Evolutionary conservation across 2,329 filamentous ascomycete genomes (phyloP), one percentile per base, ranked within the genome.

Genomic region (Fusarium nanum): DNA sequence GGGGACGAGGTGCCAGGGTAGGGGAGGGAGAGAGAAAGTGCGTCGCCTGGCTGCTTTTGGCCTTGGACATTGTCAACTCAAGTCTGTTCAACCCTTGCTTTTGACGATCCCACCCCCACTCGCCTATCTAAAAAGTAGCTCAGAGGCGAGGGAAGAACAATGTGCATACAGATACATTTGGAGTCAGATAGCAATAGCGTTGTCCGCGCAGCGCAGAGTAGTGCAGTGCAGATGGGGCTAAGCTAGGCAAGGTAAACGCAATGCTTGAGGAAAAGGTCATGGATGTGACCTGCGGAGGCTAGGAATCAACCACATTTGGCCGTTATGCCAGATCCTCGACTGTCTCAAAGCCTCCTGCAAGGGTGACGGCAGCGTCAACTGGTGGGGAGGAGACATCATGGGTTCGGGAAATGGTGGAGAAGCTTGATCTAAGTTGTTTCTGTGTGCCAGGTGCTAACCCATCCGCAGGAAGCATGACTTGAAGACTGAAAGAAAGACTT

Each of bases 311-410:
- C 68, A 64, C 70, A 60, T 71, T 71, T 64, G 69, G 71, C 74
- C 72, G 74, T 76, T 76, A 75, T 76, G 73, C 73, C 74, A 76
- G 72, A 75, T 74, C 73, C 68, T 68, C 68, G 61, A 68, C 48
- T 74, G 74, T 75, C 72, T 76, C 73, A 76, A 64, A 75, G 54
- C 53, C 55, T 45, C 37, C 64, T 75, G 74, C 74, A 76, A 75
- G 73, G 73, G 73, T 76, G 73, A 71, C 47, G 72, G 70, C 57
- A 71, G 70, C 62, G 49, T 63, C 64, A 65, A 74, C 70, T 56
- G 64, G 68, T 67, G 62, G 70, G 62, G 67, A 50, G 63, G 60
- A 63, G 54, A 60, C 52, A 67, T 65, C 62, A 72, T 72, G 62
- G 64, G 66, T 69, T 68, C 60, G 73, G 67, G 71, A 71, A 73